phyloP scores from a whole-genome alignment of 306 rosid genomes.

The Trifolium dubium region DNA sequence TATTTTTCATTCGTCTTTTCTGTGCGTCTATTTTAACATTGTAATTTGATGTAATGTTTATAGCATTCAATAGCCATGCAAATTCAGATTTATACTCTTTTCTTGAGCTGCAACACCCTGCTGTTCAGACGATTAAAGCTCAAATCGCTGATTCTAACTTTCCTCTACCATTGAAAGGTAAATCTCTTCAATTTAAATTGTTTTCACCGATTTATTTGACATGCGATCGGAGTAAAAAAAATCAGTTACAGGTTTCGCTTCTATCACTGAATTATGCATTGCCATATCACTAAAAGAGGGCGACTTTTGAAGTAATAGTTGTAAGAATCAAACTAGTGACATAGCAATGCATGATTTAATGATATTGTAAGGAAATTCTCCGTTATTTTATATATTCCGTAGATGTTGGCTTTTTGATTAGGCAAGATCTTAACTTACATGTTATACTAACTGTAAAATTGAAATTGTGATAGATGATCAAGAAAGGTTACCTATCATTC shows the following conservation, averaged over 20 bases:
- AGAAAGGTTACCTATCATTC: constrained; percentile 50
- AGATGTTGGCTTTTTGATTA: constrained; percentile 11
- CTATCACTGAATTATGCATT: constrained; percentile 12
- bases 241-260: not conserved
- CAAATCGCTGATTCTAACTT: constrained; percentile 49
- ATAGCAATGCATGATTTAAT: constrained; percentile 8
- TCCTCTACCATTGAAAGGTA: constrained; percentile 54
- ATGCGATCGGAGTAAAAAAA: not conserved
- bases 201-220: constrained; percentile 4
- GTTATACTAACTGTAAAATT: constrained; percentile 28
- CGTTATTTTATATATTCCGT: constrained; percentile 21
- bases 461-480: constrained; percentile 57
- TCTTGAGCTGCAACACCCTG: constrained; percentile 53
- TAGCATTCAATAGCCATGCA: constrained; percentile 63
- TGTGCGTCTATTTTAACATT: constrained; percentile 22
- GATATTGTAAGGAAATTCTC: not conserved
- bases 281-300: not conserved
- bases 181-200: constrained; percentile 30
- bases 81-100: constrained; percentile 55
- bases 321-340: constrained; percentile 8
- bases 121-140: constrained; percentile 48
- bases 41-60: constrained; percentile 39
- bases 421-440: constrained; percentile 21
- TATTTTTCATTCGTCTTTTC: constrained; percentile 17
- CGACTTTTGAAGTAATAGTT: not conserved